Evolutionary conservation across 768 basidiomycete genomes (phyloP), one percentile per base, ranked within the genome.

Genomic region (Mycena pura): DNA sequence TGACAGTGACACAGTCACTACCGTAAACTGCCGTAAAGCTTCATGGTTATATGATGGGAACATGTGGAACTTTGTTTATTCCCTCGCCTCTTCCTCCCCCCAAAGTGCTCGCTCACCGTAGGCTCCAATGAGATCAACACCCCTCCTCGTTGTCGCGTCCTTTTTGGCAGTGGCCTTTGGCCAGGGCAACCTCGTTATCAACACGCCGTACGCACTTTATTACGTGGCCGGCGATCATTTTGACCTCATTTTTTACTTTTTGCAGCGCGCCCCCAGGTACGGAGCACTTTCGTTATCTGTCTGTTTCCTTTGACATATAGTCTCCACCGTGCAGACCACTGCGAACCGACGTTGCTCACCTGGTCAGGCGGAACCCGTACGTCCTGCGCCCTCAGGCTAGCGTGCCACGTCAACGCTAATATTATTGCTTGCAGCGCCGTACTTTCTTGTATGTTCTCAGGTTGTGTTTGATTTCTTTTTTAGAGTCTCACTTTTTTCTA

Each of bases 401-500:
- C n/a, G n/a, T n/a, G n/a, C n/a, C n/a, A n/a, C n/a, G n/a, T n/a
- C n/a, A n/a, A n/a, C n/a, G n/a, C n/a, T n/a, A n/a, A n/a, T n/a
- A n/a, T n/a, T n/a, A 40, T 38, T 21, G 21, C 19, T 34, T 41
- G 29, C 15, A 61, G 63, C 47, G 19, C 56, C 56, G 1, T 65
- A 62, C 51, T 25, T 65, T 40, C 25, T 61, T 10, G 64, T 61
- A 39, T 49, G 60, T n/a, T n/a, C n/a, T n/a, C n/a, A n/a, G n/a
- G n/a, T n/a, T n/a, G n/a, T 65, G 3, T 28, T 36, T 19, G 15
- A 3, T 6, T 17, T 10, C 15, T 21, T 6, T n/a, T 14, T 22
- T 22, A 5, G 3, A 5, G 51, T 45, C 47, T 48, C 17, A 47
- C 10, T n/a, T 36, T 36, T 27, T 52, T 45, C 22, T 52, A 63